Evolutionary conservation across 2,329 filamentous ascomycete genomes (phyloP).

Genomic region (Calonectria leucothoes): DNA sequence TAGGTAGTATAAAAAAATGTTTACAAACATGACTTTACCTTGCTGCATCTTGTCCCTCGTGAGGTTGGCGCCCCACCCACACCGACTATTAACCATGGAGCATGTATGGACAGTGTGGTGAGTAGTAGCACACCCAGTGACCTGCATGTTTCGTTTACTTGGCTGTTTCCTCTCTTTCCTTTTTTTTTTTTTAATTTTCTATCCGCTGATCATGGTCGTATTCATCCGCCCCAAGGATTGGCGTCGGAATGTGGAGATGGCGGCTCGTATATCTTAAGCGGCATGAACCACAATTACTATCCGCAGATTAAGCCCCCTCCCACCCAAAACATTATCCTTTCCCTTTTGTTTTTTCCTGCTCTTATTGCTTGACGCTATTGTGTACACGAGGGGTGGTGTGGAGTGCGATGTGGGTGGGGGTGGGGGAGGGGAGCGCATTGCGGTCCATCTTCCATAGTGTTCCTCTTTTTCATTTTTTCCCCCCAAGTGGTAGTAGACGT

Average conservation of each 20-base stretch:
- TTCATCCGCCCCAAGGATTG: neutral
- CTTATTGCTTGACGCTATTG: neutral
- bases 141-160: neutral
- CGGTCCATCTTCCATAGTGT: neutral
- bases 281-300: neutral
- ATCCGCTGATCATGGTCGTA: neutral
- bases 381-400: neutral
- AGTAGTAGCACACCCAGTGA: no score
- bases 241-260: neutral
- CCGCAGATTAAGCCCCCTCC: neutral
- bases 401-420: neutral
- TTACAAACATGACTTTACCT: neutral
- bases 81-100: no score
- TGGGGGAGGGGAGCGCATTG: neutral
- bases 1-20: neutral
- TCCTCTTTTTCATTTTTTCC: no score
- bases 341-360: neutral
- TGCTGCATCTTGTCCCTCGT: neutral
- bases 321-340: neutral
- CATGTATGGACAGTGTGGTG: no score
- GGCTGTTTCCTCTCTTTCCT: no score
- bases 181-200: neutral
- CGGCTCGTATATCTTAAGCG: conserved; percentile 4
- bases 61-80: neutral
- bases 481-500: no score